Evolutionary conservation across 768 basidiomycete species (phyloP), one percentile per base, ranked within the genome.

Genomic region (Sistotremastrum niveocremeum): DNA sequence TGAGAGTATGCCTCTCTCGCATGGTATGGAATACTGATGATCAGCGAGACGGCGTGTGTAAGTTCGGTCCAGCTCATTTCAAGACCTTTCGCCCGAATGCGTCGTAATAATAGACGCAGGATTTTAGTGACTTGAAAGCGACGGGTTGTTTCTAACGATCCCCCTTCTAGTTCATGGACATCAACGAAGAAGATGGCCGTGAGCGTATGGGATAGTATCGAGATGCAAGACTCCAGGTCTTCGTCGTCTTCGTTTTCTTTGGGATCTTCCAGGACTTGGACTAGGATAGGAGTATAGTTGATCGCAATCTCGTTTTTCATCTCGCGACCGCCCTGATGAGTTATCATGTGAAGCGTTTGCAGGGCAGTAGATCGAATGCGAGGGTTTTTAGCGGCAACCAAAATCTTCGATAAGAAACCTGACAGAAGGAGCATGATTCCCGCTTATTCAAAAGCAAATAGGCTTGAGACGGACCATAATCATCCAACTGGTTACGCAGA

Each of bases 351-450:
- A 20, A 83, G 59, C 0, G 76, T 69, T 31, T 71, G 71, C 7
- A 82, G 62, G 6, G 74, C 76, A 42, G 78, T 57, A 51, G 71
- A 66, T 1, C 75, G 69, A 2, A 71, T 74, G 3, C 57, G 61
- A 4, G 70, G 66, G 4, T 64, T 55, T 33, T 74, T 63, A 8
- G 81, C 51, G 8, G 81, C 62, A 1, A 79, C 75, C 3, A 77
- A 58, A 5, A 82, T 64, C 53, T 74, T 76, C n/a, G 65, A 55
- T 42, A 81, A 54, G 9, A 83, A 60, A 11, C 77, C 79, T 81
- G 45, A 7, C 9, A 32, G 20, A 20, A 20, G 20, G 20, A 20
- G 20, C 20, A 20, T 20, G 20, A 20, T 20, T 20, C 20, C 20
- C 20, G 20, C 20, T 20, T 20, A 20, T 20, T 20, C 20, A 20